Evolutionary conservation across 2,329 filamentous ascomycete species (phyloP).

Genomic region (Myriosclerotinia duriaeana): DNA sequence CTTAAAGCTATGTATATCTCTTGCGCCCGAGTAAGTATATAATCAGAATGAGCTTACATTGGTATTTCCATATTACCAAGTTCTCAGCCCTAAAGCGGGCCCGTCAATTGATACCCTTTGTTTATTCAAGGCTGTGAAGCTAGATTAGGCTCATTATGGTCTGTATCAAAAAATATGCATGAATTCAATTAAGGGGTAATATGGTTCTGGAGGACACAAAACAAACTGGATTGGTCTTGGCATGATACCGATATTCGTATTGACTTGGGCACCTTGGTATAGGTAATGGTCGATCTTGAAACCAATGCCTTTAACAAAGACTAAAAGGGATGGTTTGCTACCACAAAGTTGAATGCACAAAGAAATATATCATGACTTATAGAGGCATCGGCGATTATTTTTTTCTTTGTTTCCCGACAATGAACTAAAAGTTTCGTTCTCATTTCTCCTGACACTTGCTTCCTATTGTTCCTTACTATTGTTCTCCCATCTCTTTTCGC

Average conservation of each 20-base stretch:
- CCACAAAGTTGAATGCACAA: neutral
- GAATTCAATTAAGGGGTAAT: neutral
- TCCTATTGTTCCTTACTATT: constrained; percentile 18
- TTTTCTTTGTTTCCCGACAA: neutral
- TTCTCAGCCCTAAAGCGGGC: no score
- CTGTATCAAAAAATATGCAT: neutral
- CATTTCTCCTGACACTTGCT: neutral
- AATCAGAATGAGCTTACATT: neutral
- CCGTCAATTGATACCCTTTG: neutral
- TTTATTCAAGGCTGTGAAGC: neutral
- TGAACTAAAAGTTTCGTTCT: neutral
- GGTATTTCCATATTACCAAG: neutral
- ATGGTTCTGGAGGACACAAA: neutral
- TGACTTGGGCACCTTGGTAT: neutral
- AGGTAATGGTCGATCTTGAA: neutral
- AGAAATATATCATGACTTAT: neutral
- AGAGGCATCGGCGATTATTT: neutral
- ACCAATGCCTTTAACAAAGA: neutral
- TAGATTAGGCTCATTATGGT: neutral
- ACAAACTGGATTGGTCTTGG: neutral
- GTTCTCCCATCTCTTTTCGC: neutral
- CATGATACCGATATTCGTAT: neutral
- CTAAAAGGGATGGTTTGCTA: no score
- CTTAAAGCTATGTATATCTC: neutral
- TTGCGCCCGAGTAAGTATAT: neutral